These are phyloP conservation scores for Dactylella cylindrospora DNA, from an alignment of 2,329 filamentous ascomycete genomes.

Conservation along the genomic window DNA sequence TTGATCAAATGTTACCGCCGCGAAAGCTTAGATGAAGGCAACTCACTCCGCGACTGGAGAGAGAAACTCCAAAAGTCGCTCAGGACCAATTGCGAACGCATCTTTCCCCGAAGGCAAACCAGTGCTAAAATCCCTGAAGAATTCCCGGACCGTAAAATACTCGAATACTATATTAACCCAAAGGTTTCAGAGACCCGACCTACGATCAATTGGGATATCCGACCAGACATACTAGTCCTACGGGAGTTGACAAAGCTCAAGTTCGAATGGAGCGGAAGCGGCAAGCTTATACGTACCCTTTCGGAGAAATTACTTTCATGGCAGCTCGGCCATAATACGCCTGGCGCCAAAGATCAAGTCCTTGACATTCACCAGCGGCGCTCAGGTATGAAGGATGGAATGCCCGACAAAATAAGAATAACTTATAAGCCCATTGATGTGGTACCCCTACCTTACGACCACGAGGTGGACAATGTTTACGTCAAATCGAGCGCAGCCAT, in stretches of 20 bases:
- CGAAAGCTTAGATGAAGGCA: slow-evolving; percentile 65
- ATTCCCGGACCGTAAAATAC: slow-evolving; percentile 76
- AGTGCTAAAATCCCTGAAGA: slow-evolving; percentile 72
- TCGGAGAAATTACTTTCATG: slow-evolving; percentile 73
- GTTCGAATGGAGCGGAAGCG: slow-evolving; percentile 80
- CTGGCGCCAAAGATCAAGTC: slow-evolving; percentile 57
- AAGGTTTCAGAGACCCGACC: slow-evolving; percentile 63
- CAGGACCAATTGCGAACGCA: slow-evolving; percentile 76
- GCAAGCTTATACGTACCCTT: slow-evolving; percentile 78
- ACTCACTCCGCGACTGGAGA: slow-evolving; percentile 69
- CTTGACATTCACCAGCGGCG: slow-evolving; percentile 62
- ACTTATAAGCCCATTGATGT: slow-evolving; percentile 74
- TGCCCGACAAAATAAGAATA: slow-evolving; percentile 67
- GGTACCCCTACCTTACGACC: slow-evolving; percentile 62
- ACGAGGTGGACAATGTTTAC: slow-evolving; percentile 22
- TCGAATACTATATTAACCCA: slow-evolving; percentile 86
- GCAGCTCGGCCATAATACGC: slow-evolving; percentile 56
- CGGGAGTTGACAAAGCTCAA: slow-evolving; percentile 74
- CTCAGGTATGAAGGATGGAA: slow-evolving; percentile 3
- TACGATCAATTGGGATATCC: slow-evolving; percentile 59
- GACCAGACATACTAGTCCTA: slow-evolving; percentile 67
- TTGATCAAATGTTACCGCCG: slow-evolving; percentile 53
- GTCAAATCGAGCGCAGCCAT: neutral
- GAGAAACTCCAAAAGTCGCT: slow-evolving; percentile 72
- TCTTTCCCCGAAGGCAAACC: slow-evolving; percentile 75